Evolutionary conservation across 208 protist genomes (phyloP), one percentile per base, ranked within the genome.

Genomic region (Crithidia bombi): DNA sequence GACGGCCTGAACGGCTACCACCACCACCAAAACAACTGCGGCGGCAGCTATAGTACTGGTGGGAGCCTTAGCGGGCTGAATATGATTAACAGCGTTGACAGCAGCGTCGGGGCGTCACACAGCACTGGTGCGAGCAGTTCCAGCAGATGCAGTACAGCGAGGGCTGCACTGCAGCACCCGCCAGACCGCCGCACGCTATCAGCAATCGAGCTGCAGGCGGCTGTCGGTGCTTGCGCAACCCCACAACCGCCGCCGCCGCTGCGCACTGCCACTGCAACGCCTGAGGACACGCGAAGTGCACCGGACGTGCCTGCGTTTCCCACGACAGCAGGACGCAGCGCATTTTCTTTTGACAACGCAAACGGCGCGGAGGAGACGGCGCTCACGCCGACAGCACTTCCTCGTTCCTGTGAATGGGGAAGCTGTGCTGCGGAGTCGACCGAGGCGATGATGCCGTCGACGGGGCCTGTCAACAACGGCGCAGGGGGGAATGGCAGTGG

Each of bases 121-220:
- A n/a, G n/a, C n/a, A n/a, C n/a, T n/a, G n/a, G n/a, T 12, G 15
- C 9, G 30, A 52, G 50, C 11, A 19, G 59, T 12, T 39, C 41
- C 43, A 46, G 55, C 11, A 49, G 30, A 41, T 23, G 21, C 14
- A 36, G 46, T 38, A 36, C 32, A 0, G 52, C 54, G n/a, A 69
- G 57, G 43, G 69, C 62, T 19, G 33, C 63, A 1, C 35, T 59
- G 63, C 69, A 33, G 33, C 69, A 64, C 32, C 54, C 57, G n/a
- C 62, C 50, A 5, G 62, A 65, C 26, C 54, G 43, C 6, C 69
- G 62, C 50, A 58, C 62, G n/a, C 58, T 75, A 28, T 65, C 62
- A 9, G 35, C 43, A 23, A 41, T 75, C 21, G 62, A 55, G 10
- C 44, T 65, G 28, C 44, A 50, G 19, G 39, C 32, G 12, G 68